phyloP scores from a whole-genome alignment of 345 rosid genomes.

The Eucalyptus brandiana region DNA sequence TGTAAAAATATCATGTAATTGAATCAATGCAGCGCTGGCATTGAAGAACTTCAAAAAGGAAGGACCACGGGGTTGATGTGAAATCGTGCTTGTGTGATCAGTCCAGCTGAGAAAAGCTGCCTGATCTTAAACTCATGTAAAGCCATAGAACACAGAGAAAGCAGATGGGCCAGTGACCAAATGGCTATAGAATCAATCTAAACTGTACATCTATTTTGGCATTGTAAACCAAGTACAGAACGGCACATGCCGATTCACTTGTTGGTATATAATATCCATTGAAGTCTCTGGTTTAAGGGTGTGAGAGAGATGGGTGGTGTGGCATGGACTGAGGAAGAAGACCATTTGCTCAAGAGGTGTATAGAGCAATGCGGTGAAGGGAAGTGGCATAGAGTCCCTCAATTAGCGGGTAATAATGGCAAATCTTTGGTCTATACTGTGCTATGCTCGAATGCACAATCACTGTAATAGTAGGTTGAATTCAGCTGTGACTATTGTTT shows the following conservation, averaged over 20 bases:
- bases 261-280: background rate
- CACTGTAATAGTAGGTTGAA: background rate
- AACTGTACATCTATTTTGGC: background rate
- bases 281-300: background rate
- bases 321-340: slow-evolving; percentile 42
- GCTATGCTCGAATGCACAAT: background rate
- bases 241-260: background rate
- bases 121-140: slow-evolving; percentile 2
- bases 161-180: slow-evolving; percentile 7
- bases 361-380: slow-evolving; percentile 31
- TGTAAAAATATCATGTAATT: background rate
- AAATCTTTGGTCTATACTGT: background rate
- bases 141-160: slow-evolving; percentile 2
- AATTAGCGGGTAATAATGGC: slow-evolving; percentile 12
- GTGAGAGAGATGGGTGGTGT: slow-evolving; percentile 15
- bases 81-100: background rate
- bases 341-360: slow-evolving; percentile 28
- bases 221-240: background rate
- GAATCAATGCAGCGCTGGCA: background rate
- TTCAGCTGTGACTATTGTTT: background rate
- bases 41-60: background rate
- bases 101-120: background rate
- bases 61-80: background rate
- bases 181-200: background rate
- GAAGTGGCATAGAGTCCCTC: slow-evolving; percentile 31